Base-by-base conservation (phyloP, 768 basidiomycete genomes). In the Tricholoma hemisulphureum region DNA sequence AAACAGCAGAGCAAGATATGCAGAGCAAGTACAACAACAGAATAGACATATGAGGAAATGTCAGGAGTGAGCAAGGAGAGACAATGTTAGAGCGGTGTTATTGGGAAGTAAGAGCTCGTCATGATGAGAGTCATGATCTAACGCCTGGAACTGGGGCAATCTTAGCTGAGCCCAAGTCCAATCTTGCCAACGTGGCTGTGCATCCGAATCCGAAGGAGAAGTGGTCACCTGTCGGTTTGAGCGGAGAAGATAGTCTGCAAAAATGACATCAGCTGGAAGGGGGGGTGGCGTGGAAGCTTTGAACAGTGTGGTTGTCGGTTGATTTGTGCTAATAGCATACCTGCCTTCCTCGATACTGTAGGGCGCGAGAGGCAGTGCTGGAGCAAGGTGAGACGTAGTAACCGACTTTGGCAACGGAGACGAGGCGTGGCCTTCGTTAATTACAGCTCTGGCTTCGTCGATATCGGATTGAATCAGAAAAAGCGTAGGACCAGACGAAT, bases 121-220 rank as follows among this genome's bases (percentile, higher is more conserved):
- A 6, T n/a, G 5, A 14, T 41, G 58, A 34, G 56, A 20, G 14
- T 50, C 45, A 51, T 63, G 35, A 50, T 53, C 55, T 18, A 29
- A 49, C 13, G 46, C 46, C 46, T 49, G 46, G 56, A 76, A 77
- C 26, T 64, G 71, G 48, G 76, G 72, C 16, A 65, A 51, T 56
- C 70, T 71, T 29, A 79, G 68, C 43, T 75, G 76, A 41, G 75
- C 71, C 79, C 80, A 80, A 54, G 67, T 74, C 80, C 80, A 81
- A 50, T 70, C 65, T 31, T 72, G 67, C 75, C 78, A 77, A 55
- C 67, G 61, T 60, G 65, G 28, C 39, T 59, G 45, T 50, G 56
- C 31, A 53, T 57, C 46, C 31, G 46, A 37, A 52, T 39, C 18
- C 51, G 58, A 41, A 48, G 59, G 51, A 51, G 59, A 52, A 18